Evolutionary conservation across 2,329 filamentous ascomycete genomes (phyloP).

Genomic region (Botryotinia convoluta): DNA sequence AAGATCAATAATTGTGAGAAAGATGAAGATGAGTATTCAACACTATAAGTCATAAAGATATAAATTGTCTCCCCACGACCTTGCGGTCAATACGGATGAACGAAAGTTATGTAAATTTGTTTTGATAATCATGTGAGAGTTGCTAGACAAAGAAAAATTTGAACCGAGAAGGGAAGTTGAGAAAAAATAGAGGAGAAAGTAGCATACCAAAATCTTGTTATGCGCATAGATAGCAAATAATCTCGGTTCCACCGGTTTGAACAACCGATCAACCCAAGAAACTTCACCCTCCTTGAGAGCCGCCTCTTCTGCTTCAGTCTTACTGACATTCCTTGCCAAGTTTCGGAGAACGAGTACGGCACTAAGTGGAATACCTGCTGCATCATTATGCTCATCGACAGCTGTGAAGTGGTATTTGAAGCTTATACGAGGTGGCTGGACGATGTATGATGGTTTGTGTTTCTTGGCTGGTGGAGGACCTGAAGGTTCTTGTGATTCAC

Average conservation of each 20-base stretch:
- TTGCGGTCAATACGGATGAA: constrained; percentile 96
- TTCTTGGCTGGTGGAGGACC: constrained; percentile 32
- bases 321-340: constrained; percentile 65
- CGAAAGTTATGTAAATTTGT: constrained; percentile 94
- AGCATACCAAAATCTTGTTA: constrained; percentile 58
- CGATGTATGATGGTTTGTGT: constrained; percentile 35
- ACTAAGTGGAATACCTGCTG: constrained; percentile 75
- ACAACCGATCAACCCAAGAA: constrained; percentile 66
- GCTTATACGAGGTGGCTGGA: constrained; percentile 50
- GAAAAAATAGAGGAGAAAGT: not conserved
- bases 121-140: constrained; percentile 67
- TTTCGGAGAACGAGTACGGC: constrained; percentile 76
- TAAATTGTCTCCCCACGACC: constrained; percentile 75
- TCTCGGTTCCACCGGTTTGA: constrained; percentile 62
- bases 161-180: constrained; percentile 20
- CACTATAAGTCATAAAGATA: constrained; percentile 44
- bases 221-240: constrained; percentile 69
- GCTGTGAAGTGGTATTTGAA: constrained; percentile 56
- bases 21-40: constrained; percentile 17
- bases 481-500: constrained; percentile 23
- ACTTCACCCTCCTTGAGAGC: constrained; percentile 51
- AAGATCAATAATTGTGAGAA: constrained; percentile 17
- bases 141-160: constrained; percentile 27
- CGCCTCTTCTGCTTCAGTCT: constrained; percentile 58
- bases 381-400: constrained; percentile 56